phyloP scores from a whole-genome alignment of 495 filamentous ascomycete genomes.

The Rhypophila decipiens region DNA sequence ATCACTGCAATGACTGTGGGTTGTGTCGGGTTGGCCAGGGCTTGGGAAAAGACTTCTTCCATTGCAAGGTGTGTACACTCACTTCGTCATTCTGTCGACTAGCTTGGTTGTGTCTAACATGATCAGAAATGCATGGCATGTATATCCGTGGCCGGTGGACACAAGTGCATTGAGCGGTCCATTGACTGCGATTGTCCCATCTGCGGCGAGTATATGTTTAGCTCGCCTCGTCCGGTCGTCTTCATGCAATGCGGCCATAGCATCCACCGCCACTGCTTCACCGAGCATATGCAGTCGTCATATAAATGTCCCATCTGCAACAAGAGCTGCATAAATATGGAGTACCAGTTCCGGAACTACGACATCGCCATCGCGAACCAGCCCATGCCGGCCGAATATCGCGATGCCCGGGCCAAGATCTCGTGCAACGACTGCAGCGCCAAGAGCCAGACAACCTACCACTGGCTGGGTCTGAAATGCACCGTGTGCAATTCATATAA shows the following conservation, averaged over 20 bases:
- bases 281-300: constrained; percentile 73
- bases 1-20: constrained; percentile 94
- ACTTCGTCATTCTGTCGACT: background rate
- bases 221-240: constrained; percentile 79
- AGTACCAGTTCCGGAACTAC: constrained; percentile 83
- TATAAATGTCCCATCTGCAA: constrained; percentile 96
- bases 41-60: constrained; percentile 91
- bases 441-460: constrained; percentile 77
- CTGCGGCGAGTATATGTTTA: constrained; percentile 95
- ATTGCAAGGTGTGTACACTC: constrained; percentile 73
- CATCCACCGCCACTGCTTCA: constrained; percentile 83
- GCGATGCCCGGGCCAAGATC: constrained; percentile 70
- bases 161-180: constrained; percentile 90
- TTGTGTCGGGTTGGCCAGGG: constrained; percentile 90
- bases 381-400: constrained; percentile 84
- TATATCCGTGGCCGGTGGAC: constrained; percentile 72
- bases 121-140: constrained; percentile 80
- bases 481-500: constrained; percentile 79
- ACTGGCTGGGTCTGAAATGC: constrained; percentile 94
- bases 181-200: constrained; percentile 98
- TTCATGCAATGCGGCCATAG: constrained; percentile 96
- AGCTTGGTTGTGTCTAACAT: background rate
- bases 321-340: constrained; percentile 93
- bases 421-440: constrained; percentile 92
- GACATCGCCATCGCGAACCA: constrained; percentile 79